These are phyloP conservation scores for Penicillium crystallinum DNA, from an alignment of 495 filamentous ascomycete species.

Conservation along the genomic window DNA sequence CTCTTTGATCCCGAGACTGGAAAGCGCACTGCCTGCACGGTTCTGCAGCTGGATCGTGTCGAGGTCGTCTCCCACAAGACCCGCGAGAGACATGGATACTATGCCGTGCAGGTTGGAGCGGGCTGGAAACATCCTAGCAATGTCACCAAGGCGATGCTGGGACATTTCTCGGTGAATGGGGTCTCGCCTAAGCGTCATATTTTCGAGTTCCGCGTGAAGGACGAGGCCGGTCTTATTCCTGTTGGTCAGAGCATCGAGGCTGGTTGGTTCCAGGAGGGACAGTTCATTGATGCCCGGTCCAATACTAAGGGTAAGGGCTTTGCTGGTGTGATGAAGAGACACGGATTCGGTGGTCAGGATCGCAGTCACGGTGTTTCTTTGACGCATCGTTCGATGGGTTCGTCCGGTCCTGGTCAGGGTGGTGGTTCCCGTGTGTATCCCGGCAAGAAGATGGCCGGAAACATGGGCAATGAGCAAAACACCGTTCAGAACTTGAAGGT, in stretches of 20 bases:
- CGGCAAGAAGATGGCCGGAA: constrained; percentile 95
- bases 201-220: constrained; percentile 77
- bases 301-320: constrained; percentile 84
- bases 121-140: constrained; percentile 73
- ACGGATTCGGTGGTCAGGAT: constrained; percentile 81
- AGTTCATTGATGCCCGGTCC: constrained; percentile 80
- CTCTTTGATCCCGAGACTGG: constrained; percentile 74
- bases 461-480: constrained; percentile 82
- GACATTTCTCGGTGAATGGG: constrained; percentile 73
- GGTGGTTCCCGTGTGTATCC: constrained; percentile 86
- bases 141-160: constrained; percentile 71
- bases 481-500: constrained; percentile 89
- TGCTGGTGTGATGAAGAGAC: constrained; percentile 94
- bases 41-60: constrained; percentile 88
- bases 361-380: constrained; percentile 92
- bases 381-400: constrained; percentile 87
- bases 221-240: constrained; percentile 62
- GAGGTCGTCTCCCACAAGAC: constrained; percentile 86
- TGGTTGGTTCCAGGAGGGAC: constrained; percentile 83
- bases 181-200: constrained; percentile 77
- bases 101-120: constrained; percentile 80
- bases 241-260: constrained; percentile 71
- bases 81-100: constrained; percentile 75
- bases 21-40: constrained; percentile 76
- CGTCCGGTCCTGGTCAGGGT: constrained; percentile 79